Conservation (phyloP, 2,329 filamentous ascomycete species). For the Fragosphaeria purpurea region DNA sequence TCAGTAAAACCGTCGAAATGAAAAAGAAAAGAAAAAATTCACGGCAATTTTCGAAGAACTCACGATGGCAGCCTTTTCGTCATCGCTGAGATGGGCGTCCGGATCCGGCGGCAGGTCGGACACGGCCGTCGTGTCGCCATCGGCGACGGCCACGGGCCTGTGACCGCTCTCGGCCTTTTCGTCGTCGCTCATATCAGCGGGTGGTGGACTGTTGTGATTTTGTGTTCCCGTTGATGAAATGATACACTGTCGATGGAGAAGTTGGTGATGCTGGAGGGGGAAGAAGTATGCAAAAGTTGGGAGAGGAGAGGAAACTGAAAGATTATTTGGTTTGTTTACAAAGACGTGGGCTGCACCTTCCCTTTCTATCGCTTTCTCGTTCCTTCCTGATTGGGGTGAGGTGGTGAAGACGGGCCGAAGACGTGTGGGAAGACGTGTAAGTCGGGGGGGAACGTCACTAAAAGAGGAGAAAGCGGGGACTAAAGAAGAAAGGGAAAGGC, state of each 20-base stretch:
- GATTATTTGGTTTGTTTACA: no score
- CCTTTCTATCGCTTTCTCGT: not conserved
- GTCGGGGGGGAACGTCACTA: not conserved
- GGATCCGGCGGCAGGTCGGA: slow-evolving; percentile 21
- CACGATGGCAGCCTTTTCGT: slow-evolving; percentile 20
- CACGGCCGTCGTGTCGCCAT: not conserved
- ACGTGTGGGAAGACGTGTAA: not conserved
- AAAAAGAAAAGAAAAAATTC: no score
- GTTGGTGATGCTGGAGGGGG: no score
- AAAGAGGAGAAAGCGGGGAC: not conserved
- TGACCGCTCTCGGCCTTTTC: slow-evolving; percentile 11
- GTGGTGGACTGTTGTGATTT: not conserved
- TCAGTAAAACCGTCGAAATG: no score
- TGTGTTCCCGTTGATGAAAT: not conserved
- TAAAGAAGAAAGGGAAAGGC: no score
- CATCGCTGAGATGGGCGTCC: slow-evolving; percentile 21
- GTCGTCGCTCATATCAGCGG: slow-evolving; percentile 11
- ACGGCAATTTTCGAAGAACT: slow-evolving; percentile 3
- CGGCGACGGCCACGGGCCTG: not conserved
- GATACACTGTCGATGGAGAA: no score
- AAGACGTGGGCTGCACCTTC: slow-evolving; percentile 1
- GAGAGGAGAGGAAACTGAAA: not conserved
- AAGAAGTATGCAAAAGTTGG: not conserved
- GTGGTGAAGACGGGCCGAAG: not conserved
- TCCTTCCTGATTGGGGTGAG: slow-evolving; percentile 3